Evolutionary conservation across 768 basidiomycete genomes (phyloP).

Genomic region (Boletus subcaerulescens): DNA sequence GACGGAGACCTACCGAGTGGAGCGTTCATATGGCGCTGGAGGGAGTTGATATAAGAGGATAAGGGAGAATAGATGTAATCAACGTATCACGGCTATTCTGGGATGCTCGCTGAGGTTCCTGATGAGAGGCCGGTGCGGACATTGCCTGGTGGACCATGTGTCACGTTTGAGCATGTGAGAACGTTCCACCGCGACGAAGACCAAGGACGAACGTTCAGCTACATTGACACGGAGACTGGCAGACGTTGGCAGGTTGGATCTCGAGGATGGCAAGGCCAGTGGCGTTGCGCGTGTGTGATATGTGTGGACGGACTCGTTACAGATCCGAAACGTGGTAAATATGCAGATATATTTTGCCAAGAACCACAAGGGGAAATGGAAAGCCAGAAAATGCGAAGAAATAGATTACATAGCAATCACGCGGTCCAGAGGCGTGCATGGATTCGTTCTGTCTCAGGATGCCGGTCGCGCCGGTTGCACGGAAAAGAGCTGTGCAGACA

Average conservation of each 20-base stretch:
- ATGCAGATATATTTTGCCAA: conserved; percentile 5
- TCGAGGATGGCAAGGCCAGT: background rate
- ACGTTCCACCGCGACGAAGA: background rate
- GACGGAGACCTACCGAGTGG: too few species aligned
- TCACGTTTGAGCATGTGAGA: conserved; percentile 14
- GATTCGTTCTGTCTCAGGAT: conserved; percentile 11
- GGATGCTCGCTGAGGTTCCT: conserved; percentile 15
- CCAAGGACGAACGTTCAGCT: background rate
- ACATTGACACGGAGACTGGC: too few species aligned
- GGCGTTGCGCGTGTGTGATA: conserved; percentile 2
- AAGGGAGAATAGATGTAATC: conserved; percentile 9
- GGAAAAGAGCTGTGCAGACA: conserved; percentile 16
- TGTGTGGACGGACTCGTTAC: background rate
- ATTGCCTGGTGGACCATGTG: conserved; percentile 9
- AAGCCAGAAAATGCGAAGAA: background rate
- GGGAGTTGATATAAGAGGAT: conserved; percentile 11
- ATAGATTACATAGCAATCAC: conserved; percentile 2
- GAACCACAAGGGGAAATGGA: conserved; percentile 11
- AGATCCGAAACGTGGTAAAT: conserved; percentile 19
- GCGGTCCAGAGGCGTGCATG: background rate
- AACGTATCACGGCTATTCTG: conserved; percentile 18
- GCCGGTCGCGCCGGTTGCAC: conserved; percentile 11
- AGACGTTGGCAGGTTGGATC: too few species aligned
- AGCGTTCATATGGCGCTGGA: background rate
- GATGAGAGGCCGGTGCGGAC: conserved; percentile 13